Evolutionary conservation across 176 grass and related monocot genomes (phyloP).

Genomic region (Cymbopogon citratus): DNA sequence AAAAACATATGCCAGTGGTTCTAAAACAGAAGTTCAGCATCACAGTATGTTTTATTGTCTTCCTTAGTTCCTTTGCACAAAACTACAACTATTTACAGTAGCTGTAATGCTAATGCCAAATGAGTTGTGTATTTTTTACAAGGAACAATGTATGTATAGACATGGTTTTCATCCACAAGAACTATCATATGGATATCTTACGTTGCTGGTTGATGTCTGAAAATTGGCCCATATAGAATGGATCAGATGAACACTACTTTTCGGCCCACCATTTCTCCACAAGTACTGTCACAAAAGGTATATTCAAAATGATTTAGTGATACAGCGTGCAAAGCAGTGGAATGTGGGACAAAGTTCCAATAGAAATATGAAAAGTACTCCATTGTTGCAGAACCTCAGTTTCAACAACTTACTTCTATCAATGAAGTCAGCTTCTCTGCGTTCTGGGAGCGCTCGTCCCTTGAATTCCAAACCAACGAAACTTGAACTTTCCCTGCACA

Average conservation of each 20-base stretch:
- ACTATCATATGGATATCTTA: constrained; percentile 37
- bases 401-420: constrained; percentile 62
- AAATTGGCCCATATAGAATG: constrained; percentile 97
- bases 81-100: neutral
- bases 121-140: neutral
- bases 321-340: constrained; percentile 1
- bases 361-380: neutral
- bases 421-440: constrained; percentile 64
- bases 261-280: constrained; percentile 76
- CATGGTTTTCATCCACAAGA: constrained; percentile 17
- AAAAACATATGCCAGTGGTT: neutral
- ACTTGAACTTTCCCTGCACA: constrained; percentile 82
- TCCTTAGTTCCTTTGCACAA: neutral
- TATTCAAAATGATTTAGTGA: constrained; percentile 8
- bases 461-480: constrained; percentile 94
- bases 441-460: constrained; percentile 65
- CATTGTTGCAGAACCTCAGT: constrained; percentile 4
- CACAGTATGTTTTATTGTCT: neutral
- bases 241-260: constrained; percentile 54
- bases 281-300: constrained; percentile 55
- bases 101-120: constrained; percentile 20
- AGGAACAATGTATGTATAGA: constrained; percentile 3
- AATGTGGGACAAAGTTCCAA: neutral
- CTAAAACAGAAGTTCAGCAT: constrained; percentile 1
- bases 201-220: constrained; percentile 88